Evolutionary conservation across 2,329 filamentous ascomycete genomes (phyloP), one percentile per base, ranked within the genome.

Genomic region (Aspergillus fijiensis): DNA sequence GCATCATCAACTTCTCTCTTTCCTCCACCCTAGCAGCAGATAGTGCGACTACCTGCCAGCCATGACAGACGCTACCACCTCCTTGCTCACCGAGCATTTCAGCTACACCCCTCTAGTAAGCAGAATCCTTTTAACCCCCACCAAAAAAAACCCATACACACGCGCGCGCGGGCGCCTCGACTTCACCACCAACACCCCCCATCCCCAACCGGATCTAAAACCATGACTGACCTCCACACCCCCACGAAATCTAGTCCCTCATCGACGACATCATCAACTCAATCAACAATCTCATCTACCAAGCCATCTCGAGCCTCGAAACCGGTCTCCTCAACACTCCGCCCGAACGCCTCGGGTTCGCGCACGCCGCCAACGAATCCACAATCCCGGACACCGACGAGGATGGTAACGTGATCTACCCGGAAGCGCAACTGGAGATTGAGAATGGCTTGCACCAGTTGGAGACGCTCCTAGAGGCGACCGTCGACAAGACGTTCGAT

Each of bases 231-330:
- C 60, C 7, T 16, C 57, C 21, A 59, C 60, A 35, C 14, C 33
- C 33, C 33, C 11, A 35, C 33, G 7, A 29, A 29, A 57, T 58
- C 51, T 70, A 96, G 93, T 90, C 90, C 62, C 86, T 99, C 48
- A 89, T 99, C 72, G 95, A 99, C 85, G 94, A 98, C 79, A 93
- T 98, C 69, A 96, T 98, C 80, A 97, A 98, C 81, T 90, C 89
- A 58, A 87, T 97, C 76, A 99, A 98, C 80, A 91, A 94, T 71
- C 86, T 97, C 70, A 89, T 95, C 70, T 95, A 96, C 77, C 89
- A 89, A 75, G 93, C 92, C 57, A 88, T 96, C 70, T 91, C 91
- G 70, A 91, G 90, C 62, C 87, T 98, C 65, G 95, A 98, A 77
- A 86, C 87, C 58, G 91, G 91, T 1, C 87, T 99, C 21, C 82